Evolutionary conservation across 2,329 filamentous ascomycete genomes (phyloP).

Genomic region (Colletotrichum sojae): DNA sequence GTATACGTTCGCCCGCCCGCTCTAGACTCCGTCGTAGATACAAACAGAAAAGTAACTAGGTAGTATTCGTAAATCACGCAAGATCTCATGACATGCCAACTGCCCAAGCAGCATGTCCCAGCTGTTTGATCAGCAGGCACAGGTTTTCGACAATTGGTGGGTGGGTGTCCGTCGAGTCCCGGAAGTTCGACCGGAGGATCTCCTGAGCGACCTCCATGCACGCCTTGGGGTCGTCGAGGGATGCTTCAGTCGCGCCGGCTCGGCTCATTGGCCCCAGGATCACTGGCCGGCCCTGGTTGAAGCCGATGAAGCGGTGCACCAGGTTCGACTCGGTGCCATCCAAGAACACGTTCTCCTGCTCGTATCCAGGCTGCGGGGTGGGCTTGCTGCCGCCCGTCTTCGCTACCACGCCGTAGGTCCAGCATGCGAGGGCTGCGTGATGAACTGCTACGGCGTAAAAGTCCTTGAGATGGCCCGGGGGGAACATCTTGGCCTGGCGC

Average conservation of each 20-base stretch:
- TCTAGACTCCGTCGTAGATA: conserved; percentile 22
- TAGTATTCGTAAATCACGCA: conserved; percentile 5
- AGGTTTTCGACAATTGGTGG: conserved; percentile 79
- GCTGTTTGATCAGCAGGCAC: conserved; percentile 72
- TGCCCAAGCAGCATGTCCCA: conserved; percentile 65
- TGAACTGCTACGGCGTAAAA: conserved; percentile 79
- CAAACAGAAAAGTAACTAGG: conserved; percentile 4
- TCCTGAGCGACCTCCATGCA: conserved; percentile 73
- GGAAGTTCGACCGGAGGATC: conserved; percentile 68
- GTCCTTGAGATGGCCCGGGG: conserved; percentile 69
- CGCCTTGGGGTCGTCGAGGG: conserved; percentile 68
- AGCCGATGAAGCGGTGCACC: conserved; percentile 69
- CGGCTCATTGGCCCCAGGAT: conserved; percentile 55
- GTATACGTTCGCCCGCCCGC: conserved; percentile 25
- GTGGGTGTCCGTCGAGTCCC: conserved; percentile 56
- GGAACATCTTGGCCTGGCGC: conserved; percentile 69
- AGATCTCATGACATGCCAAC: conserved; percentile 48
- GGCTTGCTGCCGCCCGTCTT: conserved; percentile 53
- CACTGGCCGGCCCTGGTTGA: conserved; percentile 68
- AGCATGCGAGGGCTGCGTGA: conserved; percentile 77
- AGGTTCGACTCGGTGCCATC: conserved; percentile 69
- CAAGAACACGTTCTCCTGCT: conserved; percentile 62
- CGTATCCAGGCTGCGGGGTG: conserved; percentile 50
- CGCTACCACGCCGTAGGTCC: conserved; percentile 76
- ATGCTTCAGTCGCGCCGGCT: conserved; percentile 52